phyloP scores from a whole-genome alignment of 345 rosid genomes.

The Boechera stricta region DNA sequence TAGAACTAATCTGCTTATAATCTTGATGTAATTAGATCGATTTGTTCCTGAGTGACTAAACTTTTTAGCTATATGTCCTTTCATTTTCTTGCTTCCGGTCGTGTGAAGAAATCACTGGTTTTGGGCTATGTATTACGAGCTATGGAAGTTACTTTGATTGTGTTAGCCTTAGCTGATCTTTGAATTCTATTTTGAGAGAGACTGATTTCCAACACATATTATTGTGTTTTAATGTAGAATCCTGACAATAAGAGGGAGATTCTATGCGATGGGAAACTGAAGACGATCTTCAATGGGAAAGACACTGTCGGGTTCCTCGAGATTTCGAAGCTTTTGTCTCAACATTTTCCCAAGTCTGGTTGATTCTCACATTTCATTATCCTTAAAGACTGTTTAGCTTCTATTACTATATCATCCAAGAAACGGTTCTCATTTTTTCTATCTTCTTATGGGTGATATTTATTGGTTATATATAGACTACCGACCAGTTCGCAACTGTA shows the following conservation, averaged over 20 bases:
- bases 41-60: too few species aligned
- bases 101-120: slow-evolving; percentile 6
- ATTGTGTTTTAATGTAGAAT: slow-evolving; percentile 53
- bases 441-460: not conserved
- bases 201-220: not conserved
- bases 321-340: slow-evolving; percentile 63
- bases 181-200: not conserved
- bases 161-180: not conserved
- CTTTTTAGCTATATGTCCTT: not conserved
- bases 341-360: slow-evolving; percentile 66
- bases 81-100: not conserved
- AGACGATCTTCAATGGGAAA: slow-evolving; percentile 68
- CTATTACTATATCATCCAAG: slow-evolving; percentile 7
- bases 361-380: slow-evolving; percentile 23
- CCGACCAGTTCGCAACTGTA: not conserved
- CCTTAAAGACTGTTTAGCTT: slow-evolving; percentile 10
- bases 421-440: not conserved
- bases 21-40: too few species aligned
- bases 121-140: not conserved
- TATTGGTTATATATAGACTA: slow-evolving; percentile 16
- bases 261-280: slow-evolving; percentile 74
- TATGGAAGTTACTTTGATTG: not conserved
- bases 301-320: slow-evolving; percentile 75
- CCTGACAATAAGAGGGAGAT: slow-evolving; percentile 70
- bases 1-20: not conserved